phyloP scores from a whole-genome alignment of 225 moss, liverwort and hornwort genomes.

The Marchantia polymorpha region DNA sequence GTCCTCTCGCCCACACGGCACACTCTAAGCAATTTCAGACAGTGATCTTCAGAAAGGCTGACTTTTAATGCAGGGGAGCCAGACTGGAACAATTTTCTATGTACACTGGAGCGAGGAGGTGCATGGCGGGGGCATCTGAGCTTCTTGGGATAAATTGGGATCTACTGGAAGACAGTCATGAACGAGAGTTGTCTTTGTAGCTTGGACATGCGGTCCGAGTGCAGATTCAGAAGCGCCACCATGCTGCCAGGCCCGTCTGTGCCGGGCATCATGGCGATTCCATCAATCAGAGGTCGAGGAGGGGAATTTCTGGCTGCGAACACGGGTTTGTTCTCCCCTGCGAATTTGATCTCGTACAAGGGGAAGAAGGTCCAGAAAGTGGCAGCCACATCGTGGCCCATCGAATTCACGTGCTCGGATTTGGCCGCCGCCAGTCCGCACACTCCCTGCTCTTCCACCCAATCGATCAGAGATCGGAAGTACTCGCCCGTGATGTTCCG shows the following conservation, averaged over 20 bases:
- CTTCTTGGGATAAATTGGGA: too few relatives aligned
- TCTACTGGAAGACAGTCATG: too few relatives aligned
- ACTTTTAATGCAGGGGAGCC: too few relatives aligned
- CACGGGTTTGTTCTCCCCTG: constrained; percentile 17
- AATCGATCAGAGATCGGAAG: constrained; percentile 15
- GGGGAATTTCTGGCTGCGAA: constrained; percentile 10
- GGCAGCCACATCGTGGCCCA: constrained; percentile 25
- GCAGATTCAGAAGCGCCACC: constrained; percentile 23
- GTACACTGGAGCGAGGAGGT: too few relatives aligned
- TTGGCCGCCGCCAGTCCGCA: background rate
- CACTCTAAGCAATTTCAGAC: too few relatives aligned
- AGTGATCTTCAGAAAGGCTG: too few relatives aligned
- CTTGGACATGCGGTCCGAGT: constrained; percentile 19
- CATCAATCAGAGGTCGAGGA: constrained; percentile 20
- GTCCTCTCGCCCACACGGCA: too few relatives aligned
- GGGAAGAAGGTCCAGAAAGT: constrained; percentile 35
- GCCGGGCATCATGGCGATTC: constrained; percentile 29
- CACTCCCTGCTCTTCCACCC: constrained; percentile 21
- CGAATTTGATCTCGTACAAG: constrained; percentile 27
- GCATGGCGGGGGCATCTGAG: too few relatives aligned
- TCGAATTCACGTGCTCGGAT: constrained; percentile 24
- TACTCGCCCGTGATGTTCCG: constrained; percentile 14
- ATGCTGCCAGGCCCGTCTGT: constrained; percentile 11
- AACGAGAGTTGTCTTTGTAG: background rate
- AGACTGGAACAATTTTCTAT: too few relatives aligned